These are phyloP conservation scores for Sarcomyxa edulis DNA, from an alignment of 768 basidiomycete genomes.

Conservation along the genomic window DNA sequence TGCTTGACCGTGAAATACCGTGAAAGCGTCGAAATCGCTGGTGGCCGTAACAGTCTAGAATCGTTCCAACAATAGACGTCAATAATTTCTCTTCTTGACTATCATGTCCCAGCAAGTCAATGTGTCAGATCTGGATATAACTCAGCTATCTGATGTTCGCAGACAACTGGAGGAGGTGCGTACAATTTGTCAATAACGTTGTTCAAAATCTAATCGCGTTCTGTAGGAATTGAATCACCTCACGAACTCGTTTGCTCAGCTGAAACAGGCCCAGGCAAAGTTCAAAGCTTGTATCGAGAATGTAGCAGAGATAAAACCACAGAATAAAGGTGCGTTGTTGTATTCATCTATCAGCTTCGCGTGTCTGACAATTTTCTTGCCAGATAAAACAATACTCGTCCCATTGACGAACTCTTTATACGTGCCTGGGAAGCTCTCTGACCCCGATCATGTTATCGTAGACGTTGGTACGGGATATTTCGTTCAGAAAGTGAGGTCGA, in stretches of 20 bases:
- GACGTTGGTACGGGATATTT: constrained; percentile 97
- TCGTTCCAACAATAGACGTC: constrained; percentile 2
- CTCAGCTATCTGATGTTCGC: constrained; percentile 85
- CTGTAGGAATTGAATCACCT: constrained; percentile 86
- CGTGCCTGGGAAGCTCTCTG: constrained; percentile 84
- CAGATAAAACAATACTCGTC: constrained; percentile 86
- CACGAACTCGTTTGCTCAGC: constrained; percentile 86
- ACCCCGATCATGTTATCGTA: constrained; percentile 83
- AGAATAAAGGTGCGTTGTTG: constrained; percentile 48
- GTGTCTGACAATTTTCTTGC: not conserved
- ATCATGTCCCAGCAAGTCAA: constrained; percentile 60
- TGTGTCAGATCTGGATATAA: constrained; percentile 76
- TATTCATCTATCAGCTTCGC: constrained; percentile 1
- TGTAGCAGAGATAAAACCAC: constrained; percentile 65
- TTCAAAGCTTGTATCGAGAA: constrained; percentile 86
- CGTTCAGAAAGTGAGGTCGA: constrained; percentile 74
- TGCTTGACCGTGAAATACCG: not conserved
- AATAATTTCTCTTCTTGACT: constrained; percentile 13
- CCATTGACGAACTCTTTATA: constrained; percentile 94
- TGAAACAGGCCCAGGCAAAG: constrained; percentile 90
- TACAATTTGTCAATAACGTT: constrained; percentile 2
- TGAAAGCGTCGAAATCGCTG: constrained; percentile 1
- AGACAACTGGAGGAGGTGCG: constrained; percentile 88
- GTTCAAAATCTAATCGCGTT: constrained; percentile 3
- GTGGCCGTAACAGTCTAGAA: not conserved